These are phyloP conservation scores for Termitomyces sp. DNA, from an alignment of 768 basidiomycete genomes.

Conservation along the genomic window DNA sequence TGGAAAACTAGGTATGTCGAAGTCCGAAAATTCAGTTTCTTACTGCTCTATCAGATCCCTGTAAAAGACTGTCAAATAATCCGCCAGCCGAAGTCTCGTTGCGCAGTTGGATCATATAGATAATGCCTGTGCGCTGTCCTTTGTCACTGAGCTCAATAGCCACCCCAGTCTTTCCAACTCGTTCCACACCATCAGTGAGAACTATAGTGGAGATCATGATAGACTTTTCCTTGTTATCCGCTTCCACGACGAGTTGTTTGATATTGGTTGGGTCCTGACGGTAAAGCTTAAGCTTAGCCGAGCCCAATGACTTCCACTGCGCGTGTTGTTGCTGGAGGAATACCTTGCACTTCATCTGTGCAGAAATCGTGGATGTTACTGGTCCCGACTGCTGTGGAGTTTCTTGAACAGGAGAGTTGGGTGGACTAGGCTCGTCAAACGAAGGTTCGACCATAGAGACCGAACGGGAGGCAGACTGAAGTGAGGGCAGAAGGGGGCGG, in stretches of 20 bases:
- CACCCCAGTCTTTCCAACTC: conserved; percentile 98
- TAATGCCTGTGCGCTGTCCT: conserved; percentile 87
- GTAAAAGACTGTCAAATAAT: conserved; percentile 83
- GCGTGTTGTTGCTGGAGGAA: conserved; percentile 94
- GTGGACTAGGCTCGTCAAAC: conserved; percentile 76
- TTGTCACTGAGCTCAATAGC: conserved; percentile 93
- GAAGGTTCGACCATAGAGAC: conserved; percentile 52
- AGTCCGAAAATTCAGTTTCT: conserved; percentile 14
- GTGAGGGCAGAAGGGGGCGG: conserved; percentile 63
- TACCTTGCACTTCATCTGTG: conserved; percentile 97
- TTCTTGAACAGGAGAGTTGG: conserved; percentile 73
- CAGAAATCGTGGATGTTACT: conserved; percentile 73
- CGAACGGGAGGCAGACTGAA: conserved; percentile 50
- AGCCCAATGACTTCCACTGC: conserved; percentile 96
- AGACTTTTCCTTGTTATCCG: conserved; percentile 71
- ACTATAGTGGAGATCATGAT: conserved; percentile 95
- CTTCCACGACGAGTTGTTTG: conserved; percentile 95
- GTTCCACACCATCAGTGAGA: conserved; percentile 92
- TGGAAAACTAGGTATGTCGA: conserved; percentile 4
- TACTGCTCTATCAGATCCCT: conserved; percentile 71
- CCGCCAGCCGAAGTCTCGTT: conserved; percentile 85
- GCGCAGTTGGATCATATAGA: conserved; percentile 96
- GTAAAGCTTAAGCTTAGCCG: conserved; percentile 86
- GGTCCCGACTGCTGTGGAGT: conserved; percentile 57
- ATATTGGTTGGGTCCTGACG: conserved; percentile 80